phyloP scores from a whole-genome alignment of 1,284 basidiomycete genomes.

The Golubevia sp. region DNA sequence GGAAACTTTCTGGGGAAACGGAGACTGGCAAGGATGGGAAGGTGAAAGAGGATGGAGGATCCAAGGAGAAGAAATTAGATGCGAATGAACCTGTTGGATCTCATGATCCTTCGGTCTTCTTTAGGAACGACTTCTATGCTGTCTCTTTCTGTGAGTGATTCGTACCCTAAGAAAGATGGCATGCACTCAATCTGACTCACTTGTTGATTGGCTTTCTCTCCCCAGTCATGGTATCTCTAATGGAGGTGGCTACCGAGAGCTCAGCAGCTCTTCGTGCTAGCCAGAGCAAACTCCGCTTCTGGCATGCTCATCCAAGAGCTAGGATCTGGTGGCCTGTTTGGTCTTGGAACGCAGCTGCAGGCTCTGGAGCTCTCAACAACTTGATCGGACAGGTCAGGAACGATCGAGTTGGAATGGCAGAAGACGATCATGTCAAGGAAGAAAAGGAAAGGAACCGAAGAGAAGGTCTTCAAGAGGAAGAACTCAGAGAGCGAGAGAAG shows the following conservation, averaged over 20 bases:
- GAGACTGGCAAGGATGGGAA: neutral
- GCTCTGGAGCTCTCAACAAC: slow-evolving; percentile 1
- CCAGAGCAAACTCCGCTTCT: slow-evolving; percentile 7
- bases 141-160: slow-evolving; percentile 16
- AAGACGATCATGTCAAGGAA: slow-evolving; percentile 9
- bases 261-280: slow-evolving; percentile 12
- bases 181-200: neutral
- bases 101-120: slow-evolving; percentile 12
- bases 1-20: neutral
- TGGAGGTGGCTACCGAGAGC: slow-evolving; percentile 34
- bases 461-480: neutral
- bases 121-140: slow-evolving; percentile 30
- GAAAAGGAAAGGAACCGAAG: slow-evolving; percentile 4
- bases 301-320: slow-evolving; percentile 1
- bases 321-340: slow-evolving; percentile 6
- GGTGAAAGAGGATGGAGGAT: neutral
- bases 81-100: neutral
- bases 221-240: slow-evolving; percentile 28
- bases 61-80: neutral
- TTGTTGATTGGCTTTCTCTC: neutral
- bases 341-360: neutral
- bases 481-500: slow-evolving; percentile 10
- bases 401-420: slow-evolving; percentile 4
- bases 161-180: neutral
- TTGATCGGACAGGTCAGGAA: neutral